Evolutionary conservation across 2,329 filamentous ascomycete species (phyloP), one percentile per base, ranked within the genome.

Genomic region (Colletotrichum lindemuthianum): DNA sequence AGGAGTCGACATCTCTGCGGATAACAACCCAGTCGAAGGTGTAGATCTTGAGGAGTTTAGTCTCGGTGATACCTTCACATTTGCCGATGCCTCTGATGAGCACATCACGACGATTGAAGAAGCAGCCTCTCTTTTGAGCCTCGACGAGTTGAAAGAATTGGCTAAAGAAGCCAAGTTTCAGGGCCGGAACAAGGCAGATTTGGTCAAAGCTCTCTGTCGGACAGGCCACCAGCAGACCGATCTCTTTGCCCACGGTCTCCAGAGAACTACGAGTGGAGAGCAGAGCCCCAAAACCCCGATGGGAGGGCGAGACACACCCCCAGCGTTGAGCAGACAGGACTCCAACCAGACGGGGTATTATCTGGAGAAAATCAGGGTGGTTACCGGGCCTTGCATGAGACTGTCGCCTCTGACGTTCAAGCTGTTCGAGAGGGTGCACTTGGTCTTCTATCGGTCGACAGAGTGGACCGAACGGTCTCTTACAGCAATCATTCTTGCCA

Each of bases 391-490:
- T 12, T 97, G 94, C 69, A 90, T 98, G 66, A 86, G 95, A 41
- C 85, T 99, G 11, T 92, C 92, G 1, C 78, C 90, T 0, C 78
- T 86, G 0, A 85, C 90, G 0, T 86, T 93, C 67, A 92, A 89
- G 71, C 84, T 99, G 0, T 99, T 99, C 71, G 93, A 97, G 75
- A 88, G 96, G 33, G 93, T 98, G 1, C 96, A 98, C 78, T 81
- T 99, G 2, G 93, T 99, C 34, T 99, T 97, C 75, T 98, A 98
- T 76, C 86, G 95, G 63, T 97, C 94, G 9, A 96, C 93, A 0
- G 92, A 97, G 74, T 99, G 96, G 96, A 97, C 94, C 0, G 95
- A 98, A 71, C 98, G 97, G 75, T 97, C 95, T 1, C 81, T 99
- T 12, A 98, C 93, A 2, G 95, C 94, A 0, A 95, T 98, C 58